Evolutionary conservation across 2,329 filamentous ascomycete genomes (phyloP), one percentile per base, ranked within the genome.

Genomic region (Tympanopsis confertula): DNA sequence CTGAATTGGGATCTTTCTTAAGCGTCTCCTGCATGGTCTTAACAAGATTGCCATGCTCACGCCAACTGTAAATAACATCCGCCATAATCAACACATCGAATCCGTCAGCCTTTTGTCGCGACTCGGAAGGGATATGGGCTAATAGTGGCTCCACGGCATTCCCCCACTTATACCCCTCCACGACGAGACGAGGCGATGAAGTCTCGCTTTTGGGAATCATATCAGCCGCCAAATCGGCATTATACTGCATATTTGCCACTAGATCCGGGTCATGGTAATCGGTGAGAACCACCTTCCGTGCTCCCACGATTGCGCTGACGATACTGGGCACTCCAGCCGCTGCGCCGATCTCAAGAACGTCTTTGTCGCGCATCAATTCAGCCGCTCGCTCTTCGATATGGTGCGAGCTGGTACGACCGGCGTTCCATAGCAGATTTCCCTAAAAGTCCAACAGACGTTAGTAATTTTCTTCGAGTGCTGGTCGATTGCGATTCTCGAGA

Each of bases 201-300:
- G 30, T 12, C 15, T 13, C 7, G 30, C 30, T 33, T 15, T 10
- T 7, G 22, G 7, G 7, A 17, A 33, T 33, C 7, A 17, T 7
- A 10, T 10, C 10, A 10, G 30, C 30, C 7, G 30, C 12, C 10
- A 33, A 15, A 7, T 13, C 12, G 7, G 30, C 30, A 33, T 33
- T 33, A 15, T 33, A 33, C 10, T 15, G 30, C 30, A 33, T 33
- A 18, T 33, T 33, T 15, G 7, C 30, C 10, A 33, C 30, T 7
- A 33, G 30, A 18, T 33, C 30, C 30, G 15, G 30, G 17, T 33
- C 30, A 10, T 10, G 30, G 15, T 33, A 33, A 33, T 33, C 30
- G 10, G 30, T 33, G 10, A 33, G 10, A 18, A 33, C 30, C 10
- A 17, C 15, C 7, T 10, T 33, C 12, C 30, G 7, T 7, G 30